Percentiles rank a stretch among this genome's conserved stretches.
These are phyloP conservation scores for Phylloboletellus chloephorus DNA, from an alignment of 1,284 basidiomycete genomes.

Conservation along the genomic window DNA sequence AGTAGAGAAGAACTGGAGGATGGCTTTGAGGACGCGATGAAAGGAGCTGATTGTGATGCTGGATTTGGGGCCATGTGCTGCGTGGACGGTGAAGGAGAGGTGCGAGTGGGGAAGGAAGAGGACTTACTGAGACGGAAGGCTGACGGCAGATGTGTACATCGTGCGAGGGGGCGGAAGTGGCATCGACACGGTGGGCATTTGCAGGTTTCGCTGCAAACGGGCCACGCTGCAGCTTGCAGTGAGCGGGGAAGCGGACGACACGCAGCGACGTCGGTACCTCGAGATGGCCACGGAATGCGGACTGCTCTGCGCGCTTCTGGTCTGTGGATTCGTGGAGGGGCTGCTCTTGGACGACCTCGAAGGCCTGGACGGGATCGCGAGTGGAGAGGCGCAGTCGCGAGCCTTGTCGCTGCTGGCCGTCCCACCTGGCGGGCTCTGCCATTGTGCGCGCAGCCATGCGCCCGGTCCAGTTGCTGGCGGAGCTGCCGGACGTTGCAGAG, in stretches of 20 bases:
- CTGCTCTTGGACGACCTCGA: not conserved
- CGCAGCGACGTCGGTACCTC: constrained; percentile 9
- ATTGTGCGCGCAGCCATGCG: constrained; percentile 15
- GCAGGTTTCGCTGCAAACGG: not conserved
- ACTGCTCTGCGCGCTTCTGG: constrained; percentile 12
- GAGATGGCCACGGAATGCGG: constrained; percentile 1
- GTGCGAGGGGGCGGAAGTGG: constrained; percentile 8
- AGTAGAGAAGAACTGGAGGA: constrained; percentile 8
- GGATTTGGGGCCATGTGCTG: constrained; percentile 8
- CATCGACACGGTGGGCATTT: constrained; percentile 12
- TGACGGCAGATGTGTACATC: constrained; percentile 3
- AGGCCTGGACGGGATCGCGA: constrained; percentile 11
- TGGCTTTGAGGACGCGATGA: constrained; percentile 1
- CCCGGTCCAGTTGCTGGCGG: not conserved
- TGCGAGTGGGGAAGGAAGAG: not conserved
- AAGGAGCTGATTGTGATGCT: constrained; percentile 1
- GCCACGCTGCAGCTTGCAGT: constrained; percentile 9
- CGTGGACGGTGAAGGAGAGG: constrained; percentile 6
- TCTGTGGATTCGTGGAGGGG: not conserved
- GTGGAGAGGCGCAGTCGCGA: constrained; percentile 10
- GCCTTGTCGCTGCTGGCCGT: constrained; percentile 11
- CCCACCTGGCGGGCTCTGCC: constrained; percentile 20
- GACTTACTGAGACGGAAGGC: constrained; percentile 12
- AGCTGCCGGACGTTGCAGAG: constrained; percentile 1
- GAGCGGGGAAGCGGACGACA: constrained; percentile 4